A percentile compares a stretch with the other conserved stretches of the same genome.
These are phyloP conservation scores for Pleurotus citrinopileatus DNA, from an alignment of 768 basidiomycete genomes.

Conservation along the genomic window DNA sequence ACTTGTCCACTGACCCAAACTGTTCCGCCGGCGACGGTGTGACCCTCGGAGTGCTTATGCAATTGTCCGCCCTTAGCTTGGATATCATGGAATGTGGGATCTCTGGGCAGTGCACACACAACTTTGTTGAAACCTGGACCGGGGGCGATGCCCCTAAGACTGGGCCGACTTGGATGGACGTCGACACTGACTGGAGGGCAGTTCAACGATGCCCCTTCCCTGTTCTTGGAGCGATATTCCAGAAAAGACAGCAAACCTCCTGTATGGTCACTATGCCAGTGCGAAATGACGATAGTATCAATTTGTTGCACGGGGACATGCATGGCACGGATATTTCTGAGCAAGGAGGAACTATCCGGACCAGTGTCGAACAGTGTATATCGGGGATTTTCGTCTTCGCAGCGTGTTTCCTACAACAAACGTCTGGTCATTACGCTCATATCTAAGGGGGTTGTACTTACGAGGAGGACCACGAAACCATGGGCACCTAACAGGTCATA, in stretches of 20 bases:
- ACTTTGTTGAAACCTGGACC: conserved; percentile 57
- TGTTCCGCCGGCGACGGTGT: conserved; percentile 58
- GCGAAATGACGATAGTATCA: conserved; percentile 65
- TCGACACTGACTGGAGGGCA: conserved; percentile 51
- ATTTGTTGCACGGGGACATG: conserved; percentile 50
- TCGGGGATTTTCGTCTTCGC: conserved; percentile 39
- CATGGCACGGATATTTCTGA: conserved; percentile 68
- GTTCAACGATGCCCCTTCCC: neutral
- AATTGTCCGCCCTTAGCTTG: conserved; percentile 49
- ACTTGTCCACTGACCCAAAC: conserved; percentile 84
- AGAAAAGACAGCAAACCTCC: conserved; percentile 72
- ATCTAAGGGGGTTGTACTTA: conserved; percentile 28
- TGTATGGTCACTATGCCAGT: conserved; percentile 80
- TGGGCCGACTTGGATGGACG: conserved; percentile 74
- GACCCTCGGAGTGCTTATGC: conserved; percentile 56
- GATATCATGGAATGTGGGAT: conserved; percentile 73
- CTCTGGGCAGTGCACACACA: conserved; percentile 56
- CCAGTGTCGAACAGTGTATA: conserved; percentile 83
- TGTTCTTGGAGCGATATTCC: conserved; percentile 31
- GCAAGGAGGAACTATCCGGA: conserved; percentile 71
- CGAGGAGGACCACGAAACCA: conserved; percentile 80
- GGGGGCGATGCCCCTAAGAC: conserved; percentile 70
- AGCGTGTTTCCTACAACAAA: conserved; percentile 51
- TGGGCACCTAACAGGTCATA: conserved; percentile 56
- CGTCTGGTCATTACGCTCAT: neutral